phyloP scores from a whole-genome alignment of 1,284 basidiomycete genomes.

The Grifola frondosa region DNA sequence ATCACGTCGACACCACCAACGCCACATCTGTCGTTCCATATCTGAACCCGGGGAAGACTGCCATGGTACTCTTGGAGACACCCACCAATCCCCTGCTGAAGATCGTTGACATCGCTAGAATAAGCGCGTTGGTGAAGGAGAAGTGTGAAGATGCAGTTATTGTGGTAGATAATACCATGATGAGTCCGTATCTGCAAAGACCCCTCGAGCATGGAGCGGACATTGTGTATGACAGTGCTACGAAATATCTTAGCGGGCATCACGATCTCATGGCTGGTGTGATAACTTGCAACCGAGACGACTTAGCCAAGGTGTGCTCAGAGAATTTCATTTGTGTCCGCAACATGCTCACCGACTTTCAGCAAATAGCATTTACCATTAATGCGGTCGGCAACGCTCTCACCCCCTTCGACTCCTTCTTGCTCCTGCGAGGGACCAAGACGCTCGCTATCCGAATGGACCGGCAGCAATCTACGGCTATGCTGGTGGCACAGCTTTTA shows the following conservation, averaged over 20 bases:
- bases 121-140: constrained; percentile 80
- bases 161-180: constrained; percentile 99
- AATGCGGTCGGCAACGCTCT: constrained; percentile 98
- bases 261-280: constrained; percentile 99
- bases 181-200: constrained; percentile 97
- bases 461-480: constrained; percentile 84
- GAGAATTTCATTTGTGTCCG: neutral
- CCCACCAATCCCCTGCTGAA: constrained; percentile 98
- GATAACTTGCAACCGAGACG: constrained; percentile 89
- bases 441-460: constrained; percentile 98
- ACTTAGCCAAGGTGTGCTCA: constrained; percentile 75
- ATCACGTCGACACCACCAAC: constrained; percentile 93
- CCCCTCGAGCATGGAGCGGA: constrained; percentile 96
- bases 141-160: constrained; percentile 80
- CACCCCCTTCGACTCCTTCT: constrained; percentile 94
- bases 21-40: constrained; percentile 63
- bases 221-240: constrained; percentile 96
- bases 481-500: constrained; percentile 87
- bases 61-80: constrained; percentile 95
- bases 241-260: constrained; percentile 97
- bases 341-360: constrained; percentile 8
- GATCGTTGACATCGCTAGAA: constrained; percentile 86
- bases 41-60: constrained; percentile 70
- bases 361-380: constrained; percentile 89
- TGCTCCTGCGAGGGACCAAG: constrained; percentile 94